phyloP scores from a whole-genome alignment of 306 rosid species.

The Inga leiocalycina region DNA sequence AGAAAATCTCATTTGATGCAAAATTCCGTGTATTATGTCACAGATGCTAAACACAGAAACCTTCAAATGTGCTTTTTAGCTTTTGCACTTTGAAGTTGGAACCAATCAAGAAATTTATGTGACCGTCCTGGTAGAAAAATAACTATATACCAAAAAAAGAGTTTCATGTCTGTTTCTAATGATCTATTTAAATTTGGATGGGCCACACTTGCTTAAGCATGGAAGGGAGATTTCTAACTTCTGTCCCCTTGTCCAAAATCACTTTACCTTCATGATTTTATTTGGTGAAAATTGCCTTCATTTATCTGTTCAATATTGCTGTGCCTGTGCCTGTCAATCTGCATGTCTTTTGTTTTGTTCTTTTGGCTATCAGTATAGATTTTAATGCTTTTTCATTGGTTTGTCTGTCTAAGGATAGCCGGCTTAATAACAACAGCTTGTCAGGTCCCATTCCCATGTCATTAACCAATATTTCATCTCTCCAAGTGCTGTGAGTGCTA shows the following conservation, averaged over 20 bases:
- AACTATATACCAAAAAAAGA: not conserved
- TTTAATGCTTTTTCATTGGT: conserved; percentile 42
- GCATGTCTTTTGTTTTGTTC: not conserved
- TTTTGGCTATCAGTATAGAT: conserved; percentile 27
- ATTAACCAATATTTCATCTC: conserved; percentile 85
- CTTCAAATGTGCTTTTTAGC: conserved; percentile 13
- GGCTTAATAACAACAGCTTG: conserved; percentile 97
- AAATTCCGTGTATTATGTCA: not conserved
- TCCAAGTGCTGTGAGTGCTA: conserved; percentile 93
- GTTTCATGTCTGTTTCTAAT: not conserved
- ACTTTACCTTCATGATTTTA: not conserved
- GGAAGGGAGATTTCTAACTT: not conserved
- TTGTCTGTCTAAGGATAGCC: conserved; percentile 76
- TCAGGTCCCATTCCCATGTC: conserved; percentile 93
- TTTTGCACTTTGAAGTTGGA: conserved; percentile 1
- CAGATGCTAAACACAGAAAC: not conserved
- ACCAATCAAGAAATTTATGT: not conserved
- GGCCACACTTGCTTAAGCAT: not conserved
- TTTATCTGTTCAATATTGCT: not conserved
- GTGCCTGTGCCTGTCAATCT: conserved; percentile 12
- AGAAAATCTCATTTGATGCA: not conserved
- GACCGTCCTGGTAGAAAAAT: conserved; percentile 9
- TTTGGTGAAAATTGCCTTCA: not conserved
- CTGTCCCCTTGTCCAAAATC: not conserved
- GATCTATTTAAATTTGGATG: not conserved